Evolutionary conservation across 306 rosid species (phyloP).

Genomic region (Styphnolobium japonicum): DNA sequence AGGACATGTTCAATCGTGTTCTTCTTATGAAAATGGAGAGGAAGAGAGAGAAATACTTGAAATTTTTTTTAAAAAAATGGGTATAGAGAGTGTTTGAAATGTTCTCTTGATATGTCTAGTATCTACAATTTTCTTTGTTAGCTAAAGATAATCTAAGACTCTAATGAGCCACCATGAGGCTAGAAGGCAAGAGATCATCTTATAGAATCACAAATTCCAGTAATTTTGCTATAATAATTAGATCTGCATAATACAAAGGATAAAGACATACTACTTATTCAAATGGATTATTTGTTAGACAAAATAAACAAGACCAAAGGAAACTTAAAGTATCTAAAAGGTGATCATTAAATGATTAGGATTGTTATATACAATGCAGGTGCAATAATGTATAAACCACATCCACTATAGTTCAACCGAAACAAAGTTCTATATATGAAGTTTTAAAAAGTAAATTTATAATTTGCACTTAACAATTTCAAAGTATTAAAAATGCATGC

Average conservation of each 20-base stretch:
- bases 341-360: background rate
- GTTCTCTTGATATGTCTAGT: no score
- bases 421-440: background rate
- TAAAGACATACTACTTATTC: background rate
- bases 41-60: no score
- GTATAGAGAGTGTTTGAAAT: no score
- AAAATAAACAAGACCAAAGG: background rate
- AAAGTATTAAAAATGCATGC: conserved; percentile 32
- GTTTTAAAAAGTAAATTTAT: background rate
- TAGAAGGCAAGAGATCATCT: background rate
- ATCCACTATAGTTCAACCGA: background rate
- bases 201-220: background rate
- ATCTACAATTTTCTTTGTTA: no score
- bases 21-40: no score
- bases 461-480: background rate
- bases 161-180: background rate
- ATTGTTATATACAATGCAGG: background rate
- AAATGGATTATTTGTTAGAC: background rate
- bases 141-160: background rate
- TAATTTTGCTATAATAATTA: background rate
- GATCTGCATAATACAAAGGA: background rate
- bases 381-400: background rate
- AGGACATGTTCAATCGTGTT: no score
- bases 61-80: no score
- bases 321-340: background rate